Evolutionary conservation across 2,329 filamentous ascomycete species (phyloP), one percentile per base, ranked within the genome.

Genomic region (Zalaria obscura): DNA sequence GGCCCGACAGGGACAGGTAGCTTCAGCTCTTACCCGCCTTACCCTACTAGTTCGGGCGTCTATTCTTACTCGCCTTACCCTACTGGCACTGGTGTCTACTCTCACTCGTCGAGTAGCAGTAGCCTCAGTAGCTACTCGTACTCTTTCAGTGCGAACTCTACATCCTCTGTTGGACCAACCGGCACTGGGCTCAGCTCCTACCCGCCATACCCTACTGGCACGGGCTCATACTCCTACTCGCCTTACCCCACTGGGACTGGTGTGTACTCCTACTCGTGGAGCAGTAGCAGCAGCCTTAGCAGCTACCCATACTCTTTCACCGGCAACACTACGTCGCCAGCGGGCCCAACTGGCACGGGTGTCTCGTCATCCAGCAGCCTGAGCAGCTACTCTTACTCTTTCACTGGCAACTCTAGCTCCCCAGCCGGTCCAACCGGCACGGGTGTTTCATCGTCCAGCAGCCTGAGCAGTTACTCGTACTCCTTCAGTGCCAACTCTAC

Each of bases 401-500:
- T 18, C 18, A 18, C 18, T 18, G 18, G 18, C 18, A 18, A 18
- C 2, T 37, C 35, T 7, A 36, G 11, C n/a, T 31, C 31, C 5
- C 40, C 40, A 7, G 35, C 40, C 26, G 35, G 27, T 8, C 40
- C 40, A 2, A 38, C 38, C 11, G 25, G 25, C 5, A 27, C 36
- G n/a, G 40, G 40, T 18, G 10, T 31, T 3, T 42, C 35, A 4
- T 36, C 33, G 18, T 40, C 41, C 9, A 27, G 10, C 10, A 35
- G 31, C 5, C 32, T 25, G 3, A 27, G 33, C 6, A 27, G 37
- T 28, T 31, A 33, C 27, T 34, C 38, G 8, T 18, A 18, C 18
- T 44, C 36, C 29, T 38, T 28, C 25, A 40, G 34, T 25, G 27
- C 9, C 5, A 38, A 25, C 36, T 8, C 11, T 25, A 44, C 42